Percentiles rank a stretch among this genome's conserved stretches.
phyloP scores from a whole-genome alignment of 202 grass and related monocot species.

The Alloteropsis angusta region DNA sequence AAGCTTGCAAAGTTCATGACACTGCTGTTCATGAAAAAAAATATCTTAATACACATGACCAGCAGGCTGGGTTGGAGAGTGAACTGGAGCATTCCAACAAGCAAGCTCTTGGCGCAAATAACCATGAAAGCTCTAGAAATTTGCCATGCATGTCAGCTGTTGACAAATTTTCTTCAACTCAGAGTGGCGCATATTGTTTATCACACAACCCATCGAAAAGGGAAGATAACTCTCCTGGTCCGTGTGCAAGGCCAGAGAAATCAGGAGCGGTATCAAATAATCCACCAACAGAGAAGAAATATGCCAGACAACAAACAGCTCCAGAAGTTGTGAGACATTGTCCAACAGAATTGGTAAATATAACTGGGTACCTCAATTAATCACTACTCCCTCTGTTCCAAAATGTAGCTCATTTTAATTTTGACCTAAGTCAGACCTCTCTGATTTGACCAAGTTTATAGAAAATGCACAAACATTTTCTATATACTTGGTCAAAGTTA shows the following conservation, averaged over 20 bases:
- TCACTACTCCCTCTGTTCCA: background rate
- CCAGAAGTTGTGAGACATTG: conserved; percentile 39
- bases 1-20: conserved; percentile 2
- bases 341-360: conserved; percentile 56
- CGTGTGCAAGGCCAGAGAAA: conserved; percentile 30
- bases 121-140: conserved; percentile 20
- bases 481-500: background rate
- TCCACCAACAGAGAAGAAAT: conserved; percentile 30
- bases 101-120: background rate
- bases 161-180: conserved; percentile 27
- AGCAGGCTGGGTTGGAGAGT: conserved; percentile 1
- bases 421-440: background rate
- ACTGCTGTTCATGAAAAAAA: conserved; percentile 1
- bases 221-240: conserved; percentile 25
- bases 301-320: conserved; percentile 38
- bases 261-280: conserved; percentile 17
- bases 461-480: background rate
- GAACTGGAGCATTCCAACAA: conserved; percentile 20
- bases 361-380: background rate
- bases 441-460: background rate
- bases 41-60: conserved; percentile 13
- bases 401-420: background rate
- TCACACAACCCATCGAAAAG: conserved; percentile 24
- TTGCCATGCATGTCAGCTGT: conserved; percentile 30
- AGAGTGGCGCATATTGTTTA: background rate